Percentiles rank a stretch among this genome's conserved stretches.
Conservation (phyloP, 116 monocot species). For the Iris pallida region DNA sequence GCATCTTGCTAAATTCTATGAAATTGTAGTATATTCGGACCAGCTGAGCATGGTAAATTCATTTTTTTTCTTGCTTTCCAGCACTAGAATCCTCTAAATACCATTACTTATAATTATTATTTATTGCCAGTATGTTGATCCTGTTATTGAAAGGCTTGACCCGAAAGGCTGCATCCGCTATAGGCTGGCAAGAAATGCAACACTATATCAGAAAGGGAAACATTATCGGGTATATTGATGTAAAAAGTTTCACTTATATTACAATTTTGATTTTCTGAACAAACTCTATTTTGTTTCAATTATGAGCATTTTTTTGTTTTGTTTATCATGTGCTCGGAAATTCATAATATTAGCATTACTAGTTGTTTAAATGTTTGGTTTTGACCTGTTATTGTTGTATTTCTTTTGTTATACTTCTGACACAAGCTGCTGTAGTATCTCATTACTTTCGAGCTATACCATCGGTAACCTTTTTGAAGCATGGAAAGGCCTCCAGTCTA, state of each 20-base stretch:
- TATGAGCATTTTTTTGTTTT: not conserved
- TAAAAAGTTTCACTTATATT: constrained; percentile 3
- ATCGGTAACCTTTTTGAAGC: too few species aligned
- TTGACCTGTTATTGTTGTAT: too few species aligned
- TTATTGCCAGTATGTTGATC: constrained; percentile 87
- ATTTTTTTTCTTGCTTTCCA: constrained; percentile 2
- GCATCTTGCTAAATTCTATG: constrained; percentile 90
- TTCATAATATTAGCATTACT: too few species aligned
- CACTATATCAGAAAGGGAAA: constrained; percentile 86
- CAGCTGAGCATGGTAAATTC: constrained; percentile 76
- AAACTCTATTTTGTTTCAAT: not conserved
- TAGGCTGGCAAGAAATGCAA: constrained; percentile 89
- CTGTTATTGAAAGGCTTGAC: constrained; percentile 87
- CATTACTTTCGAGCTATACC: too few species aligned
- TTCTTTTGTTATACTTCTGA: too few species aligned
- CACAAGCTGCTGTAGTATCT: too few species aligned
- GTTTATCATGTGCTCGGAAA: too few species aligned
- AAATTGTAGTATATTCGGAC: constrained; percentile 95
- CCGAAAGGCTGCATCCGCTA: constrained; percentile 85
- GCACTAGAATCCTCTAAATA: not conserved
- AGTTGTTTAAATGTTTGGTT: too few species aligned
- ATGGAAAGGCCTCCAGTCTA: too few species aligned
- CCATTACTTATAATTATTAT: constrained; percentile 10
- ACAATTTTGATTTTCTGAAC: not conserved
- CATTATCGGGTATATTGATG: constrained; percentile 74